phyloP scores from a whole-genome alignment of 2,329 filamentous ascomycete genomes.

The Lasiodiplodia hormozganensis region DNA sequence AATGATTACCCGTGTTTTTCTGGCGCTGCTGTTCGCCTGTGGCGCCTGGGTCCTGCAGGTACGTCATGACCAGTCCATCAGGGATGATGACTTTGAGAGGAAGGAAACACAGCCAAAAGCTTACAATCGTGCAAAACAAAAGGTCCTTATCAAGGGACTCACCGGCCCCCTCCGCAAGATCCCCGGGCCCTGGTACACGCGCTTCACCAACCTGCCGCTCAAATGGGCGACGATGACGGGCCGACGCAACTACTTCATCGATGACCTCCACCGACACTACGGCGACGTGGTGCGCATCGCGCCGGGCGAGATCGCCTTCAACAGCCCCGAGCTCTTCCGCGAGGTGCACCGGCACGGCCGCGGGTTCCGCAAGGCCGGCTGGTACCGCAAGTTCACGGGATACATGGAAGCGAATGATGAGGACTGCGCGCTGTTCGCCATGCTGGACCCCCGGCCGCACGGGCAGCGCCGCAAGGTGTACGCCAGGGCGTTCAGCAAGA shows the following conservation, averaged over 20 bases:
- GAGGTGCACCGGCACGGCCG: constrained; percentile 42
- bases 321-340: constrained; percentile 39
- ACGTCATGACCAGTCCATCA: neutral
- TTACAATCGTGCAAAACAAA: neutral
- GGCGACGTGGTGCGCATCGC: constrained; percentile 42
- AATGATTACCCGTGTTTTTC: neutral
- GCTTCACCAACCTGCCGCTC: constrained; percentile 43
- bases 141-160: neutral
- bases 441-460: constrained; percentile 46
- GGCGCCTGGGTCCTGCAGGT: neutral
- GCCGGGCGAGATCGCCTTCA: constrained; percentile 39
- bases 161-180: constrained; percentile 35
- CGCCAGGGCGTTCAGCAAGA: constrained; percentile 45
- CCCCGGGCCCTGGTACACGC: constrained; percentile 43
- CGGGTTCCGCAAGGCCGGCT: constrained; percentile 31
- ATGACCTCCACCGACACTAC: constrained; percentile 45
- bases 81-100: neutral
- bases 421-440: constrained; percentile 45
- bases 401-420: neutral
- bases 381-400: neutral
- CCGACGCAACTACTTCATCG: constrained; percentile 48
- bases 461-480: constrained; percentile 45
- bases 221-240: constrained; percentile 47
- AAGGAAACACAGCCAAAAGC: neutral
- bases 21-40: neutral